Evolutionary conservation across 192 early-diverging fungal species (phyloP), one percentile per base, ranked within the genome.

Genomic region (Mortierella hygrophila): DNA sequence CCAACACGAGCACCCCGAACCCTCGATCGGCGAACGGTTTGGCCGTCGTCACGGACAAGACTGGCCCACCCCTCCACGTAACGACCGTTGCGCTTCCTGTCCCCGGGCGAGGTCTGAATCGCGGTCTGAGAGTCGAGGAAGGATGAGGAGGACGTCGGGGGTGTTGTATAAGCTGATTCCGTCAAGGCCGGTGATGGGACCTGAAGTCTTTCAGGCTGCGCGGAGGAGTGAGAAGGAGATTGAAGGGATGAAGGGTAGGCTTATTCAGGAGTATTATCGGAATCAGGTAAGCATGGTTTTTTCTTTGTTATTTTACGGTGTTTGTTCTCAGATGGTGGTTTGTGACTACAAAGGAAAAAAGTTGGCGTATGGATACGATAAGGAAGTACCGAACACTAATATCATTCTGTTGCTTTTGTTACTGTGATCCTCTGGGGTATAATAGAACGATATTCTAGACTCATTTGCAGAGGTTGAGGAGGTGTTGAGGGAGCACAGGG

Each of bases 41-140:
- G 83, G 83, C 21, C 78, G 83, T 55, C 83, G 83, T 1, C 83
- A 80, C 44, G 83, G 83, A n/a, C 83, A 80, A 35, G 75, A 85
- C 29, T 85, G 83, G 83, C 83, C 83, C 15, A 41, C 69, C 6
- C 26, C 40, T 13, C 54, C 21, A 5, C 35, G 40, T 47, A 23
- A 65, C 18, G 23, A 23, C 2, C 70, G 65, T 35, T 70, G 74
- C 35, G 55, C 41, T 1, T 85, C 74, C 10, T 79, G 74, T 49
- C 77, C 83, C 3, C 37, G 52, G 21, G 32, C 63, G 15, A 44
- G 77, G 6, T 46, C 68, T 6, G 77, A 65, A 26, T 75, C 83
- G 20, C 54, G 83, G 42, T 85, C 83, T 40, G 63, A 68, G 16
- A 80, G 78, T 52, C 57, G 75, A 20, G 72, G 76, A 16, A 46